Conservation (phyloP, 768 basidiomycete species). For the Podaxis carcinomalis region DNA sequence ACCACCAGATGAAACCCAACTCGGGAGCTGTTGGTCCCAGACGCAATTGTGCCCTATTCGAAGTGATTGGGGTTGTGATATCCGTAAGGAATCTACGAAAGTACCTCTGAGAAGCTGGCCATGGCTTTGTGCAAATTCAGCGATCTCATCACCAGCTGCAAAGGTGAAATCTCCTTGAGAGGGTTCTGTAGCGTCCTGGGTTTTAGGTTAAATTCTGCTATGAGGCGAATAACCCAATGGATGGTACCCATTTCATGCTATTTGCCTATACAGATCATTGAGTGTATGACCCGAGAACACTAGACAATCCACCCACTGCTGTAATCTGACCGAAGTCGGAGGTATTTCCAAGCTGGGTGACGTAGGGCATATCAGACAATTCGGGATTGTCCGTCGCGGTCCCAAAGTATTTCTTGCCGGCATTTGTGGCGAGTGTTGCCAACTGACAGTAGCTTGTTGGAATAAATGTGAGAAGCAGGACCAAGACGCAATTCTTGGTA, state of each 20-base stretch:
- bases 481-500: not conserved
- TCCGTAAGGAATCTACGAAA: not conserved
- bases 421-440: slow-evolving; percentile 26
- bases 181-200: slow-evolving; percentile 47
- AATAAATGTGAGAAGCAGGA: not conserved
- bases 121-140: slow-evolving; percentile 39
- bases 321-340: slow-evolving; percentile 41
- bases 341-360: slow-evolving; percentile 30
- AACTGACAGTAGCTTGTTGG: not conserved
- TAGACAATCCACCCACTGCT: slow-evolving; percentile 22
- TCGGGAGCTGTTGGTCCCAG: slow-evolving; percentile 50
- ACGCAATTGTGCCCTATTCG: slow-evolving; percentile 38
- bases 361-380: slow-evolving; percentile 36
- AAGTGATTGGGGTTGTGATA: not conserved
- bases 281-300: not conserved
- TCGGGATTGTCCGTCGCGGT: slow-evolving; percentile 44
- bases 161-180: slow-evolving; percentile 44
- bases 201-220: too few relatives aligned
- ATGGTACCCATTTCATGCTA: slow-evolving; percentile 44
- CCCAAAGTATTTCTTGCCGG: slow-evolving; percentile 45
- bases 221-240: not conserved
- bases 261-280: slow-evolving; percentile 24
- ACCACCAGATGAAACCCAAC: slow-evolving; percentile 42
- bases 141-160: slow-evolving; percentile 39
- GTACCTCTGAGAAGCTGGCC: slow-evolving; percentile 41